Evolutionary conservation across 1,284 basidiomycete species (phyloP).

Genomic region (Hortiboletus rubellus): DNA sequence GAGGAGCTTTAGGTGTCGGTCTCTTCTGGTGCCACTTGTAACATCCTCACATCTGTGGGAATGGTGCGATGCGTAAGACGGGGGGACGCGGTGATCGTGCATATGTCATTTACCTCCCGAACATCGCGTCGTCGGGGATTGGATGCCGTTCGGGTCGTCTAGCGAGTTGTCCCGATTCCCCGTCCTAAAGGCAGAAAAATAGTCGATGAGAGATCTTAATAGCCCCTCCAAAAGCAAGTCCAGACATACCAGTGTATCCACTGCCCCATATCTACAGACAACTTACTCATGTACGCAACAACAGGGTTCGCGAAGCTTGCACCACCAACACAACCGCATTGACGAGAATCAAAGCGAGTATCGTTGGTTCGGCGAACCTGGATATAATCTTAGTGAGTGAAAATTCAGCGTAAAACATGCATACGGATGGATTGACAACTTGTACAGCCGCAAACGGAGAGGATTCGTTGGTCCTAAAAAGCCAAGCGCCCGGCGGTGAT

Average conservation of each 20-base stretch:
- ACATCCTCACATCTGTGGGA: conserved; percentile 24
- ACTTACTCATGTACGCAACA: conserved; percentile 57
- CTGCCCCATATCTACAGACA: conserved; percentile 55
- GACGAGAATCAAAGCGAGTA: conserved; percentile 82
- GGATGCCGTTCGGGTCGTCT: background rate
- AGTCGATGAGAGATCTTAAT: background rate
- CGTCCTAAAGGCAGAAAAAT: conserved; percentile 17
- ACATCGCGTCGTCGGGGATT: background rate
- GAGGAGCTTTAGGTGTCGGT: conserved; percentile 1
- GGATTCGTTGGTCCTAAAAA: conserved; percentile 70
- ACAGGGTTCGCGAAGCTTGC: conserved; percentile 65
- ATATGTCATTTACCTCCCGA: background rate
- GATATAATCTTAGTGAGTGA: conserved; percentile 1
- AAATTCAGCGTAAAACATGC: conserved; percentile 21
- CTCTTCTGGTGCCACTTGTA: conserved; percentile 21
- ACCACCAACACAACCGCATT: conserved; percentile 84
- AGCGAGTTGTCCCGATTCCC: background rate
- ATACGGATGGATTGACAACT: conserved; percentile 68
- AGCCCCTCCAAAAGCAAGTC: background rate
- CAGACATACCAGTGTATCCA: conserved; percentile 41
- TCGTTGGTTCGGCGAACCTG: conserved; percentile 86
- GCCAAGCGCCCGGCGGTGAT: conserved; percentile 69
- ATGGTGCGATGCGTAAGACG: no score
- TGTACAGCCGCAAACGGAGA: conserved; percentile 63
- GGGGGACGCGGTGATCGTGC: background rate